Evolutionary conservation across 345 rosid genomes (phyloP).

Genomic region (Raphanus sativus): DNA sequence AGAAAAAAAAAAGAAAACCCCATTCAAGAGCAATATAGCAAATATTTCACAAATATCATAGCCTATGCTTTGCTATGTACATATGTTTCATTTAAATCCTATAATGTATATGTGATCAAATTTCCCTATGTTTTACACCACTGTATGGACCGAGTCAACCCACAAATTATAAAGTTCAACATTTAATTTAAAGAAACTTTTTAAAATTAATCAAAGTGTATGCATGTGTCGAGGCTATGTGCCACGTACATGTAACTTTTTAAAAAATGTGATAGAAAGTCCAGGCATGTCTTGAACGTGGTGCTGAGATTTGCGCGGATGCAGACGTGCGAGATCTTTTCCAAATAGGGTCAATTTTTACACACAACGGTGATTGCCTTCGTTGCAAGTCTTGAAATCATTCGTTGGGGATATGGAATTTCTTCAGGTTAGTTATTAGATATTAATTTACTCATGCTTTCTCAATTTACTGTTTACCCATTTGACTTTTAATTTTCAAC

Average conservation of each 20-base stretch:
- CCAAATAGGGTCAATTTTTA: slow-evolving; percentile 47
- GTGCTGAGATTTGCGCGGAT: slow-evolving; percentile 75
- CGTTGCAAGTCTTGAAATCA: slow-evolving; percentile 69
- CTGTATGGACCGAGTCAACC: not conserved
- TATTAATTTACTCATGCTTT: not conserved
- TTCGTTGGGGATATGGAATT: slow-evolving; percentile 79
- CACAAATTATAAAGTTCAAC: not conserved
- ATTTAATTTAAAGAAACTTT: not conserved
- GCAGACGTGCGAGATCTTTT: slow-evolving; percentile 52
- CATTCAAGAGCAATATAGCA: no score
- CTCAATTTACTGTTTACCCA: not conserved
- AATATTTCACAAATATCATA: no score
- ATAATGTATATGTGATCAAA: no score
- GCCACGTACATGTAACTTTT: not conserved
- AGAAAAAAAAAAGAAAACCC: no score
- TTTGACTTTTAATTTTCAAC: not conserved
- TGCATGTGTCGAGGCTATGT: not conserved
- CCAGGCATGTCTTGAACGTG: slow-evolving; percentile 57
- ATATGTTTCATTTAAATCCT: no score
- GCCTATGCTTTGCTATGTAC: no score
- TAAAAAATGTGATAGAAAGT: not conserved
- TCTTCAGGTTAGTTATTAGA: slow-evolving; percentile 56
- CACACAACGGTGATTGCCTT: slow-evolving; percentile 45
- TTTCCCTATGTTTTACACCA: no score
- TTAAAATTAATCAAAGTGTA: not conserved